Evolutionary conservation across 202 grass and related monocot species (phyloP).

Genomic region (Hordeum pubiflorum): DNA sequence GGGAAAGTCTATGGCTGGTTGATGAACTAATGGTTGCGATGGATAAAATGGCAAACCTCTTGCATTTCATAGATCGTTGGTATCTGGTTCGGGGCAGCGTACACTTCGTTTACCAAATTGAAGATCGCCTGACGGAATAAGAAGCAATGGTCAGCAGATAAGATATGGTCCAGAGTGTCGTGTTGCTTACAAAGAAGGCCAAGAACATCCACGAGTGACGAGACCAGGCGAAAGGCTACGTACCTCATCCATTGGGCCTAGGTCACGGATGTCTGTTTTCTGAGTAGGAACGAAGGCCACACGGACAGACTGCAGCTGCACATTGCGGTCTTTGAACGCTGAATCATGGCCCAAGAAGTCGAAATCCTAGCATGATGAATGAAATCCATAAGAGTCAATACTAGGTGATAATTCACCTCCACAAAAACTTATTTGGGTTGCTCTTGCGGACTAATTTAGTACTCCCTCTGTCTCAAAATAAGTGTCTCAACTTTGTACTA

Average conservation of each 20-base stretch:
- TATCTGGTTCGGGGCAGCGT: slow-evolving; percentile 80
- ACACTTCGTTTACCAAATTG: slow-evolving; percentile 79
- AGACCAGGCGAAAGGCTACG: background rate
- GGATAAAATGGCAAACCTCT: slow-evolving; percentile 44
- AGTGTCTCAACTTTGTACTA: too few species aligned
- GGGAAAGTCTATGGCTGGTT: background rate
- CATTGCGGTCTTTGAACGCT: slow-evolving; percentile 75
- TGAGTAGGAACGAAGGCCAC: slow-evolving; percentile 74
- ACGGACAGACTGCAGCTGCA: slow-evolving; percentile 71
- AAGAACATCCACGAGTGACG: background rate
- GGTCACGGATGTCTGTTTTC: slow-evolving; percentile 75
- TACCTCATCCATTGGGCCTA: slow-evolving; percentile 90
- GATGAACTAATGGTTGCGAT: background rate
- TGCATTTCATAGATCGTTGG: slow-evolving; percentile 76
- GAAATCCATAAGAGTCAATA: background rate
- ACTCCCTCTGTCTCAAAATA: background rate
- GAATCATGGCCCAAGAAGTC: slow-evolving; percentile 88
- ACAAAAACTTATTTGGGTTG: background rate
- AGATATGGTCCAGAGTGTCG: background rate
- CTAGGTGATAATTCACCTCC: background rate
- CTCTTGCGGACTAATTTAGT: too few species aligned
- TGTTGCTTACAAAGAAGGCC: background rate
- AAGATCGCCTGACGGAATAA: slow-evolving; percentile 53
- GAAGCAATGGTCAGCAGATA: background rate
- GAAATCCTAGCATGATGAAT: slow-evolving; percentile 78